A percentile compares a stretch with the other conserved stretches of the same genome.
Evolutionary conservation across 495 filamentous ascomycete genomes (phyloP).

Genomic region (Margaritispora aquatica): DNA sequence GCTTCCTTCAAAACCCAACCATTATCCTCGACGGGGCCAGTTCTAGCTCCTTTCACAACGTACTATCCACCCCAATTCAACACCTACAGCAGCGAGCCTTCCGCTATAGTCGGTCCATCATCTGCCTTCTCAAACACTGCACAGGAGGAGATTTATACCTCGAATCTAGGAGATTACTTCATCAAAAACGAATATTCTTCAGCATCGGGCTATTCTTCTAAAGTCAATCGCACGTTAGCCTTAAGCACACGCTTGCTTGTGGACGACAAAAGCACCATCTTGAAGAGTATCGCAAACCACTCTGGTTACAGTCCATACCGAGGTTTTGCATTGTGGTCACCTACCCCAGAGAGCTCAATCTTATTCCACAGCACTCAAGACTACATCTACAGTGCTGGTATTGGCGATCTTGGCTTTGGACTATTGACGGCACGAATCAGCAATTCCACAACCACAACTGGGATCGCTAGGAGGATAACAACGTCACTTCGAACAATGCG

Average conservation of each 20-base stretch:
- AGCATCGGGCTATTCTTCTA: neutral
- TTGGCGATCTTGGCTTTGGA: conserved; percentile 3
- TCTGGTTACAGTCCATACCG: neutral
- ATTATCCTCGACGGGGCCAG: neutral
- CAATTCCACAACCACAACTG: conserved; percentile 5
- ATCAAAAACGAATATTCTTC: neutral
- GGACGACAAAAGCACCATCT: neutral
- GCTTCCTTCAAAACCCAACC: neutral
- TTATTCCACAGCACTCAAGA: conserved; percentile 2
- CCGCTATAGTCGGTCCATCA: conserved; percentile 7
- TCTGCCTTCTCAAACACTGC: conserved; percentile 6
- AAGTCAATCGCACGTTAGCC: neutral
- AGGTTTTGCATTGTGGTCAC: conserved; percentile 13
- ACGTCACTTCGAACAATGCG: conserved; percentile 4
- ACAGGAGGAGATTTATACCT: conserved; percentile 11
- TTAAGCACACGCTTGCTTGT: neutral
- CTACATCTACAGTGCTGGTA: neutral
- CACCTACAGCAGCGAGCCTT: neutral
- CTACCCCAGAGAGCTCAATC: conserved; percentile 11
- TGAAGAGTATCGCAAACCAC: conserved; percentile 6
- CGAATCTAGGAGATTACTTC: neutral
- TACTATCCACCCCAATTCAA: neutral
- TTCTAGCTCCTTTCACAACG: conserved; percentile 4
- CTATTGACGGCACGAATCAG: conserved; percentile 15
- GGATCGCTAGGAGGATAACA: neutral